Percentiles rank a stretch among this genome's conserved stretches.
These are phyloP conservation scores for Mortierella sp. DNA, from an alignment of 371 early-diverging fungal species.

Conservation along the genomic window DNA sequence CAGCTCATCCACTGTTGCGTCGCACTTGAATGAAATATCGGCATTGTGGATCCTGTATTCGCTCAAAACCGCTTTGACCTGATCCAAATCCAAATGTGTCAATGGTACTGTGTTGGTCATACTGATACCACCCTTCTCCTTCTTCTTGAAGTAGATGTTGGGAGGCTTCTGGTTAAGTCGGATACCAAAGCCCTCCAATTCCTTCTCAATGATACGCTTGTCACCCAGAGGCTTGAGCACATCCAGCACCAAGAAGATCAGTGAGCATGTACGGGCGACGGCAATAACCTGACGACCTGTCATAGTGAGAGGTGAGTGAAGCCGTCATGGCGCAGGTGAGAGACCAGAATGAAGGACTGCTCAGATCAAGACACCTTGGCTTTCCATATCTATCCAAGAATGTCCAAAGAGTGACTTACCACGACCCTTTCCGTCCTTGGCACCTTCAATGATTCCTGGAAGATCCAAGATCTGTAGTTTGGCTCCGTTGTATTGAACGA, in stretches of 20 bases:
- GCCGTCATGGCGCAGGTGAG: neutral
- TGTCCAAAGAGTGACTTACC: constrained; percentile 62
- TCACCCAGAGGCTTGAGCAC: constrained; percentile 95
- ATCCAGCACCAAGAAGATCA: constrained; percentile 96
- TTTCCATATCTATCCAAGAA: too few species aligned
- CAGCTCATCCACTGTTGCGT: constrained; percentile 92
- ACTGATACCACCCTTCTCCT: constrained; percentile 94
- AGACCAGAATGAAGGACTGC: too few species aligned
- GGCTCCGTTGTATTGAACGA: constrained; percentile 98
- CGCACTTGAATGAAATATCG: constrained; percentile 90
- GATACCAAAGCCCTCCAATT: constrained; percentile 99
- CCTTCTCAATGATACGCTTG: constrained; percentile 95
- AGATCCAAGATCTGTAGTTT: constrained; percentile 91
- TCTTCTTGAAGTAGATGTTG: constrained; percentile 94
- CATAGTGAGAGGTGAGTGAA: neutral
- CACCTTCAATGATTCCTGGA: constrained; percentile 98
- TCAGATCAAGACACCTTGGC: neutral
- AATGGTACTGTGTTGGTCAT: constrained; percentile 90
- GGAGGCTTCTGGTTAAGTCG: constrained; percentile 97
- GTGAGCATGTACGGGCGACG: constrained; percentile 95
- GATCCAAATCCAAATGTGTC: constrained; percentile 85
- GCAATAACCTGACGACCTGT: constrained; percentile 79
- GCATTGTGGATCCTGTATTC: constrained; percentile 96
- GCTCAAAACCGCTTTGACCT: constrained; percentile 87
- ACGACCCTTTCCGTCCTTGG: constrained; percentile 99